A percentile compares a stretch with the other conserved stretches of the same genome.
phyloP scores from a whole-genome alignment of 768 basidiomycete species.

The Hericium rajendrae region DNA sequence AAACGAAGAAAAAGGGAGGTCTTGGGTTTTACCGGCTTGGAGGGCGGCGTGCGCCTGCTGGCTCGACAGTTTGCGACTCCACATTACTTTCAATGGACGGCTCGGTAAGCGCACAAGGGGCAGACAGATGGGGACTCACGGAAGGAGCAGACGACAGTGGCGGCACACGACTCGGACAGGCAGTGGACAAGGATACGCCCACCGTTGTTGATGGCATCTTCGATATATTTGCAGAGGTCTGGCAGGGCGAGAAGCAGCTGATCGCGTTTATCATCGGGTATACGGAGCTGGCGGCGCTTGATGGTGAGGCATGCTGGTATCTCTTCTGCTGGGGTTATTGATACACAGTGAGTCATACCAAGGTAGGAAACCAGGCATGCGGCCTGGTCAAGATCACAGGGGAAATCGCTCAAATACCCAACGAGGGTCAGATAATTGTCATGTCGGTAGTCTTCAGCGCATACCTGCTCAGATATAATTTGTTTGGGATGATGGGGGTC shows the following conservation, averaged over 20 bases:
- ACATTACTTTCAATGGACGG: constrained; percentile 35
- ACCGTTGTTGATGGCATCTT: constrained; percentile 28
- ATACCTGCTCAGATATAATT: constrained; percentile 44
- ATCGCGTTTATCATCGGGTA: constrained; percentile 29
- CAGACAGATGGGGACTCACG: constrained; percentile 24
- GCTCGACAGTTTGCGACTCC: constrained; percentile 25
- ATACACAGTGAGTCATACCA: constrained; percentile 43
- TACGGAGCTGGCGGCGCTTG: constrained; percentile 33
- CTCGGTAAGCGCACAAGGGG: neutral
- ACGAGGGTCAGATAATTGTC: neutral
- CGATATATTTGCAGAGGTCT: constrained; percentile 36
- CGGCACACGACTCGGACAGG: constrained; percentile 43
- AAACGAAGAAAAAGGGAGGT: neutral
- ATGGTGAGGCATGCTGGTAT: constrained; percentile 23
- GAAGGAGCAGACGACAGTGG: constrained; percentile 42
- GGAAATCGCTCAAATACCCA: constrained; percentile 38
- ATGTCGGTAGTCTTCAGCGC: neutral
- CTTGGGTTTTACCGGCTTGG: constrained; percentile 28
- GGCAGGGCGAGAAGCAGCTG: constrained; percentile 38
- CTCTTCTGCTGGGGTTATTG: constrained; percentile 43
- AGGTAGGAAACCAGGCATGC: constrained; percentile 41
- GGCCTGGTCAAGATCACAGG: constrained; percentile 39
- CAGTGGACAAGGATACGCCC: constrained; percentile 48
- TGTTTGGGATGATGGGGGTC: constrained; percentile 38
- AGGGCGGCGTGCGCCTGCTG: constrained; percentile 31